These are phyloP conservation scores for Diaporthe sp. DNA, from an alignment of 2,329 filamentous ascomycete species.

Conservation along the genomic window DNA sequence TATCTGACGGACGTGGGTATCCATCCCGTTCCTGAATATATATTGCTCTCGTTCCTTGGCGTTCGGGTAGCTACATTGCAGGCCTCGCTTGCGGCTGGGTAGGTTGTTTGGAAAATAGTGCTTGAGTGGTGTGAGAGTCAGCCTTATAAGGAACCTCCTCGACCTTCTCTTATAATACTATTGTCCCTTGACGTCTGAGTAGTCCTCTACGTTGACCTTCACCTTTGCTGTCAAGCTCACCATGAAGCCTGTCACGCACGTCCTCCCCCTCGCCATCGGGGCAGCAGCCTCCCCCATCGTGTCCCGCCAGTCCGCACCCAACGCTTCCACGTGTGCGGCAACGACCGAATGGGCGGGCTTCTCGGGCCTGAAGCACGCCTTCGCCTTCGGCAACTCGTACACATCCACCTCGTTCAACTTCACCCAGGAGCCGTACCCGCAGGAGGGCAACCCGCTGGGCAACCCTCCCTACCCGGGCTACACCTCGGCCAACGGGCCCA, in stretches of 20 bases:
- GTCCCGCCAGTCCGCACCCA: slow-evolving; percentile 9
- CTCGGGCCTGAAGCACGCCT: slow-evolving; percentile 56
- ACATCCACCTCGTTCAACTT: slow-evolving; percentile 63
- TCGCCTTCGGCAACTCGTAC: slow-evolving; percentile 51
- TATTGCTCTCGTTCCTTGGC: slow-evolving; percentile 27
- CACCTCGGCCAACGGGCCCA: slow-evolving; percentile 64
- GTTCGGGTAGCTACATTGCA: slow-evolving; percentile 24
- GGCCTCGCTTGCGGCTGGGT: slow-evolving; percentile 25
- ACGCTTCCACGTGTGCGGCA: slow-evolving; percentile 43
- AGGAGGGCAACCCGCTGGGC: slow-evolving; percentile 69
- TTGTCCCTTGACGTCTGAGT: background rate
- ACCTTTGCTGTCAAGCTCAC: background rate
- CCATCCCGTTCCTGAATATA: slow-evolving; percentile 27
- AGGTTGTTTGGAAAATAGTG: background rate
- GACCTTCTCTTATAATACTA: background rate
- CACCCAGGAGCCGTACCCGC: slow-evolving; percentile 62
- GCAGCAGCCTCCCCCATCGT: slow-evolving; percentile 17
- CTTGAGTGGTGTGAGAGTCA: background rate
- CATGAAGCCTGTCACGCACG: slow-evolving; percentile 24
- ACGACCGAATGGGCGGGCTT: slow-evolving; percentile 53
- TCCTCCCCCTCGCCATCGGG: slow-evolving; percentile 27
- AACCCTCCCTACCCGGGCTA: slow-evolving; percentile 70
- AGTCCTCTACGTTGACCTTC: background rate
- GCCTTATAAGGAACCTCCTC: slow-evolving; percentile 12
- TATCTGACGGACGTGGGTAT: slow-evolving; percentile 14